Evolutionary conservation across 208 protist genomes (phyloP), one percentile per base, ranked within the genome.

Genomic region (Balamuthia mandrillaris): DNA sequence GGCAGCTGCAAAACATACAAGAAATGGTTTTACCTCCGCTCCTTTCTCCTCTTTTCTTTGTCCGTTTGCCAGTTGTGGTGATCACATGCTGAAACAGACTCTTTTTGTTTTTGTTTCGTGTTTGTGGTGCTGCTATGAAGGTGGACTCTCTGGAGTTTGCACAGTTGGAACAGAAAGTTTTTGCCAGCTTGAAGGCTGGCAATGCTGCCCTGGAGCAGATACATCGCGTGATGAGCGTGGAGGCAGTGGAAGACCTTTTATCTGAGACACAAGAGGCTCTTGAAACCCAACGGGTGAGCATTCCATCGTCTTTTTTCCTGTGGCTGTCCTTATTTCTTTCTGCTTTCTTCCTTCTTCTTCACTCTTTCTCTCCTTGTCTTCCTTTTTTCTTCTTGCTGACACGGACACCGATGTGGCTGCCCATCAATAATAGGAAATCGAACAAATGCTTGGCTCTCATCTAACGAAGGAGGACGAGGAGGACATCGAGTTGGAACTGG

Each of bases 191-290:
- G 5, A 84, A 90, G 44, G 24, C 75, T 12, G 88, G 88, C 52
- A 91, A 90, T 41, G 35, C 78, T 35, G 84, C 63, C 10, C 52
- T 91, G 1, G 84, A 86, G 58, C 68, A 78, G 5, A 70, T 91
- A n/a, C 70, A 91, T 24, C 68, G 86, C 3, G 85, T 88, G 35
- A 85, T 91, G 85, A 81, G 72, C n/a, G 10, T 91, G 1, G 85
- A 91, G 16, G 75, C 87, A 16, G 78, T 91, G 12, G 88, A 91
- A 29, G 72, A 88, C 24, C 51, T 91, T 24, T 90, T 91, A 88
- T 60, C n/a, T 41, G 88, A 91, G 31, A 90, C 87, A 0, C 27
- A 82, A 21, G 87, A 91, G 44, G 81, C 88, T 10, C 85, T 87
- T 31, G 81, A 70, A 27, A 85, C 81, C 63, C 88, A 89, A 65